Conservation (phyloP, 805 yeast genomes). For the Hanseniaspora lachancei region DNA sequence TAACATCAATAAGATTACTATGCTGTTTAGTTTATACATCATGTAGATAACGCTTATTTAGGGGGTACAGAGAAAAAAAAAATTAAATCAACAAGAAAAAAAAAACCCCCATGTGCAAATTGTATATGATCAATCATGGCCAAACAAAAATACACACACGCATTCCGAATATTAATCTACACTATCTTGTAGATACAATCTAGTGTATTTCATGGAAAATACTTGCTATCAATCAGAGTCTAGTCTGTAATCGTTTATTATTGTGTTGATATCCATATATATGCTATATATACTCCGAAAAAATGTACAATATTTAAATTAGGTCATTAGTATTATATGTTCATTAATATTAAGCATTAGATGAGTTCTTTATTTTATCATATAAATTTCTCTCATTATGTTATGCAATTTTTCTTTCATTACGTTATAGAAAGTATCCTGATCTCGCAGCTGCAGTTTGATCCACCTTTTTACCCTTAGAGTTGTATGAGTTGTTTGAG, state of each 20-base stretch:
- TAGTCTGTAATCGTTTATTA: not conserved
- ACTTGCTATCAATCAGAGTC: too few species aligned
- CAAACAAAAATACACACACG: too few species aligned
- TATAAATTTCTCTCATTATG: not conserved
- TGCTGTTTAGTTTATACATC: too few species aligned
- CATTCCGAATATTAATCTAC: too few species aligned
- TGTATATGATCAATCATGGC: too few species aligned
- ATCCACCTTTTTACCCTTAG: not conserved
- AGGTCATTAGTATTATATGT: not conserved
- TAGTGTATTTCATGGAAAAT: too few species aligned
- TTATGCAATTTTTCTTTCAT: not conserved
- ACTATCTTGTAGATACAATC: too few species aligned
- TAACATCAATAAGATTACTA: too few species aligned
- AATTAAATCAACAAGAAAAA: too few species aligned
- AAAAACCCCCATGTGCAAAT: too few species aligned
- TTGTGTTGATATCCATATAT: not conserved
- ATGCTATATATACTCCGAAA: not conserved
- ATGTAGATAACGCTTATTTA: too few species aligned
- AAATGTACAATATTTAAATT: not conserved
- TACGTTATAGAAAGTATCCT: constrained; percentile 4
- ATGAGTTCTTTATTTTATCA: not conserved
- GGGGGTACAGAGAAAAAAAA: too few species aligned
- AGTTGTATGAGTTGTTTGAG: constrained; percentile 2
- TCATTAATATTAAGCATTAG: not conserved
- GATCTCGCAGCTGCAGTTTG: constrained; percentile 3